Base-by-base conservation (phyloP, 164 flowering plant genomes). In the Berberis vulgaris region DNA sequence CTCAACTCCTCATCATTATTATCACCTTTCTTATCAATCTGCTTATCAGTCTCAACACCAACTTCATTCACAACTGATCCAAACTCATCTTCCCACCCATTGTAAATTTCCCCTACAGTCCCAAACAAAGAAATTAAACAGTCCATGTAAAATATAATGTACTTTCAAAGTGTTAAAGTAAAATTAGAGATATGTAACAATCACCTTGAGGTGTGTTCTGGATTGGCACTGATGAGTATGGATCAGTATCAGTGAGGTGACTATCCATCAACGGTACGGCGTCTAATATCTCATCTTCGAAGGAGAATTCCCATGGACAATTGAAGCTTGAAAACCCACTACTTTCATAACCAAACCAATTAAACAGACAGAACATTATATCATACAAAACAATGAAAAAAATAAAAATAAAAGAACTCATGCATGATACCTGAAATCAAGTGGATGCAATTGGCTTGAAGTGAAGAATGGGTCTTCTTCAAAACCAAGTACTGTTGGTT, bases 211-310 rank as follows among this genome's bases (percentile, higher is more conserved):
- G 7, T 39, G 43, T 3, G 53, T 13, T 40, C 1, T 59, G 45
- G 54, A 67, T 38, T 7, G 73, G 72, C n/a, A 74, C 8, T 2
- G 80, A 62, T 26, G 73, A 52, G 55, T 62, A 67, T 0, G 71
- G 9, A 26, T 26, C 26, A 57, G 76, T 71, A 53, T 78, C 81
- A 46, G 49, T 3, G 6, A 65, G 71, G 39, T 75, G 74, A 52
- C 59, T 67, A 11, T 72, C 74, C 71, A 64, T 58, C 44, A 71
- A 70, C n/a, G 81, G 76, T 6, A 61, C 2, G 5, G 65, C 66
- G 44, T 69, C 76, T 5, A 74, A 39, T 1, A 47, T 13, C 68
- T 41, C 49, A 39, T 67, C 72, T 57, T 65, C 67, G 26, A 55
- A 2, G 4, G 71, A 67, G 26, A 70, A 43, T 13, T 68, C 78